Conservation (phyloP, 129 eudicot genomes). For the Scalesia atractyloides region DNA sequence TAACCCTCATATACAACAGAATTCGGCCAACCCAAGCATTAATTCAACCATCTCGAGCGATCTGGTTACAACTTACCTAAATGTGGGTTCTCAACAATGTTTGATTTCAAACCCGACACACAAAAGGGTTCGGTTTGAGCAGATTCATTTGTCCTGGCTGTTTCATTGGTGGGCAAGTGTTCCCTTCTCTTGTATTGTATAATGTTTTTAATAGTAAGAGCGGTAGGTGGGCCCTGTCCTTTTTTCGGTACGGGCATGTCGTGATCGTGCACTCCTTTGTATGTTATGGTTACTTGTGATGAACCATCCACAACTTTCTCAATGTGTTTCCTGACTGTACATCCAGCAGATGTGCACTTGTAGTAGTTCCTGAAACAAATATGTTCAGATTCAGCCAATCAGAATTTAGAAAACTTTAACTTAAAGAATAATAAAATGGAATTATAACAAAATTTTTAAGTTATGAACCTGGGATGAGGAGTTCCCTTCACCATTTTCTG, state of each 20-base stretch:
- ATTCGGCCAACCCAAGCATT: neutral
- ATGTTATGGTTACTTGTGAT: constrained; percentile 42
- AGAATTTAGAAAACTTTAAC: neutral
- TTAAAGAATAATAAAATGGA: no score
- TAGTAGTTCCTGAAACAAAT: constrained; percentile 65
- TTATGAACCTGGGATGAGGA: constrained; percentile 67
- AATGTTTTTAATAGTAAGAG: no score
- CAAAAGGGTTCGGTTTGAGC: constrained; percentile 47
- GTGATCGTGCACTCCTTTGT: constrained; percentile 42
- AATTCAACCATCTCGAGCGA: neutral
- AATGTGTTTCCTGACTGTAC: constrained; percentile 65
- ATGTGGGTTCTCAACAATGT: constrained; percentile 42
- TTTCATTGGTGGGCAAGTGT: constrained; percentile 20
- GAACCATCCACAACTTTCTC: constrained; percentile 45
- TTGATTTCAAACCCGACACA: constrained; percentile 73
- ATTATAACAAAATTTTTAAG: neutral
- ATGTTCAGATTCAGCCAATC: neutral
- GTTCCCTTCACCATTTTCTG: constrained; percentile 69
- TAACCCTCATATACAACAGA: constrained; percentile 13
- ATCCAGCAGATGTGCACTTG: constrained; percentile 79
- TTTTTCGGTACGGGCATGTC: no score
- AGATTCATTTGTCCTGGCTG: constrained; percentile 43
- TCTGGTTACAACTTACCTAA: neutral
- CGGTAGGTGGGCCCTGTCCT: no score
- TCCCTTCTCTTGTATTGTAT: no score